Conservation (phyloP, 2,329 filamentous ascomycete genomes). For the Trichoderma koningiopsis region DNA sequence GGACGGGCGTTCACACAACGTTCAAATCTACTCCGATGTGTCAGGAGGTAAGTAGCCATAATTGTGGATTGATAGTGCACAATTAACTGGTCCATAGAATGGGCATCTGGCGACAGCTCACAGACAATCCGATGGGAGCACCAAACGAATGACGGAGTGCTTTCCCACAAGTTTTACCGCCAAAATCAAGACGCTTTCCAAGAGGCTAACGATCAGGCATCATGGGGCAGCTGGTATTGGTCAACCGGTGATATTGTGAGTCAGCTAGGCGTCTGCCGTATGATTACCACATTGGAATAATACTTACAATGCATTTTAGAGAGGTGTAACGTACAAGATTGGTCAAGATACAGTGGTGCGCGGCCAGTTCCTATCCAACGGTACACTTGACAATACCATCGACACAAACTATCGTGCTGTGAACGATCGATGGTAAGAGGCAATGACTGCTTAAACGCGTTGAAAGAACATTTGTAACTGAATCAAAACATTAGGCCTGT, state of each 20-base stretch:
- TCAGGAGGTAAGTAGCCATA: constrained; percentile 42
- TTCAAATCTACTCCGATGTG: constrained; percentile 73
- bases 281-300: not conserved
- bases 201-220: constrained; percentile 69
- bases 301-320: constrained; percentile 12
- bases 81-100: constrained; percentile 55
- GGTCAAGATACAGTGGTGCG: constrained; percentile 69
- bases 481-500: constrained; percentile 59
- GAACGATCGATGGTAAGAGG: constrained; percentile 40
- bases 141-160: constrained; percentile 51
- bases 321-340: constrained; percentile 66
- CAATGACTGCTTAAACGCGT: not conserved
- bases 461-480: not conserved
- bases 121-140: constrained; percentile 65
- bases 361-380: constrained; percentile 63
- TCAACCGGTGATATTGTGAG: constrained; percentile 58
- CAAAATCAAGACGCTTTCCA: constrained; percentile 65
- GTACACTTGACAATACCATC: constrained; percentile 63
- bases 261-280: not conserved
- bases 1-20: constrained; percentile 63
- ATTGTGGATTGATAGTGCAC: not conserved
- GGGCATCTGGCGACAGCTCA: constrained; percentile 64
- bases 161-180: constrained; percentile 66
- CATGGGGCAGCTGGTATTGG: constrained; percentile 83
- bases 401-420: constrained; percentile 61